phyloP scores from a whole-genome alignment of 2,329 filamentous ascomycete genomes.

The Ilyonectria mors-panacis region DNA sequence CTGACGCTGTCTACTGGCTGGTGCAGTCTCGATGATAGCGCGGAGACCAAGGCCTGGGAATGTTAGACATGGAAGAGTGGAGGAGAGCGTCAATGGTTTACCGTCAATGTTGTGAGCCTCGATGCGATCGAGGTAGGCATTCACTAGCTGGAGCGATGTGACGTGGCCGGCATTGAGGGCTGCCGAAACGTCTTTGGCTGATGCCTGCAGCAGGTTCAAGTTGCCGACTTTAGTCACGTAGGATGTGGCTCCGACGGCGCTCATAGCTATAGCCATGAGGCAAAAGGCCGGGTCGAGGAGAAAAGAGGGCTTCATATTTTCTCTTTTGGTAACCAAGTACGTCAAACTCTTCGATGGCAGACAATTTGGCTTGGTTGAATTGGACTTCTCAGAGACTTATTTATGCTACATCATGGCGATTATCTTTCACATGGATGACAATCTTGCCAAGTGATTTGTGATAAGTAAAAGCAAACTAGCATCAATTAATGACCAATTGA shows the following conservation, averaged over 20 bases:
- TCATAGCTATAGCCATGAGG: background rate
- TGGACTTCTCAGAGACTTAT: too few species aligned
- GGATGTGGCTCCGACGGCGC: background rate
- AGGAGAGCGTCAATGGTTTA: background rate
- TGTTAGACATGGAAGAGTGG: background rate
- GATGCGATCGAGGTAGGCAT: conserved; percentile 10
- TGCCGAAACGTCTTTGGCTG: conserved; percentile 1
- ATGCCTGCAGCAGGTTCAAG: background rate
- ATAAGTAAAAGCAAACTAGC: too few species aligned
- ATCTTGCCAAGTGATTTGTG: too few species aligned
- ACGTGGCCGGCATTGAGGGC: background rate
- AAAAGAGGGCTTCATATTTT: background rate
- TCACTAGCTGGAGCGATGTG: conserved; percentile 9
- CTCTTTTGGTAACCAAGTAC: background rate
- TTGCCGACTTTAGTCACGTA: background rate
- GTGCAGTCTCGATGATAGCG: conserved; percentile 7
- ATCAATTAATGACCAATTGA: too few species aligned
- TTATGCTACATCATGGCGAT: too few species aligned
- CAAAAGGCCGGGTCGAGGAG: background rate
- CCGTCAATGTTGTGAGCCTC: background rate
- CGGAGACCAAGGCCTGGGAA: conserved; percentile 3
- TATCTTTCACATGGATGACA: too few species aligned
- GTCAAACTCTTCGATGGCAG: too few species aligned
- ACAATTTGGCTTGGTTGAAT: too few species aligned
- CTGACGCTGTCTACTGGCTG: background rate